phyloP scores from a whole-genome alignment of 208 protist genomes.

The Trypanosoma vivax region DNA sequence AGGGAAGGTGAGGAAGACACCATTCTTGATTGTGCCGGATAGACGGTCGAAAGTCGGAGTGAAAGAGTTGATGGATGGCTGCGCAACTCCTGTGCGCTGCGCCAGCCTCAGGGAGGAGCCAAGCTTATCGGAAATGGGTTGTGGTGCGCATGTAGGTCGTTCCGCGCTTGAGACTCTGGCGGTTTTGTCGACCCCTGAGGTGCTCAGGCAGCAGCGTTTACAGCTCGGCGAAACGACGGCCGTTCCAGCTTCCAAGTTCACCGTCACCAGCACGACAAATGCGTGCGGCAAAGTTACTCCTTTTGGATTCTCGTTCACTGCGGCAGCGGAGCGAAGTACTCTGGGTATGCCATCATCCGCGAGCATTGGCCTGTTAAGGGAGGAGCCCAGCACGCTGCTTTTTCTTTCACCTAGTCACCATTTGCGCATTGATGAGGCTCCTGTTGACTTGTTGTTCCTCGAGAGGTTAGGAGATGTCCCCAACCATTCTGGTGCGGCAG shows the following conservation, averaged over 20 bases:
- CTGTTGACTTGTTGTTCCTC: no score
- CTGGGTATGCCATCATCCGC: background rate
- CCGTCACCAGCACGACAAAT: constrained; percentile 42
- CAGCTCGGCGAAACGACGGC: background rate
- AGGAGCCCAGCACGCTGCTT: constrained; percentile 59
- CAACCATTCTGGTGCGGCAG: no score
- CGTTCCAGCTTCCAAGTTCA: constrained; percentile 17
- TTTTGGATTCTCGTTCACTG: background rate
- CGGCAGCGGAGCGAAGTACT: no score
- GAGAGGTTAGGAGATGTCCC: no score
- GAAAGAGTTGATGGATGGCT: constrained; percentile 19
- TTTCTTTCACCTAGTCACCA: constrained; percentile 69
- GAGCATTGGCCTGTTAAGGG: background rate
- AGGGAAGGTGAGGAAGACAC: no score
- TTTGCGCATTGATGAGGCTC: no score
- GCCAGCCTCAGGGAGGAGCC: background rate
- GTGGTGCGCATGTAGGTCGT: constrained; percentile 48
- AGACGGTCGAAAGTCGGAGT: no score
- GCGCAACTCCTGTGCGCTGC: constrained; percentile 12
- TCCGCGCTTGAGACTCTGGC: constrained; percentile 65
- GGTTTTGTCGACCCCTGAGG: constrained; percentile 50
- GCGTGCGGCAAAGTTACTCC: background rate
- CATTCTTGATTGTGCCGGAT: no score
- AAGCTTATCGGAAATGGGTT: constrained; percentile 19
- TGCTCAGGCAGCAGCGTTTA: constrained; percentile 5